These are phyloP conservation scores for Botrytis medusae DNA, from an alignment of 2,329 filamentous ascomycete genomes.

Conservation along the genomic window DNA sequence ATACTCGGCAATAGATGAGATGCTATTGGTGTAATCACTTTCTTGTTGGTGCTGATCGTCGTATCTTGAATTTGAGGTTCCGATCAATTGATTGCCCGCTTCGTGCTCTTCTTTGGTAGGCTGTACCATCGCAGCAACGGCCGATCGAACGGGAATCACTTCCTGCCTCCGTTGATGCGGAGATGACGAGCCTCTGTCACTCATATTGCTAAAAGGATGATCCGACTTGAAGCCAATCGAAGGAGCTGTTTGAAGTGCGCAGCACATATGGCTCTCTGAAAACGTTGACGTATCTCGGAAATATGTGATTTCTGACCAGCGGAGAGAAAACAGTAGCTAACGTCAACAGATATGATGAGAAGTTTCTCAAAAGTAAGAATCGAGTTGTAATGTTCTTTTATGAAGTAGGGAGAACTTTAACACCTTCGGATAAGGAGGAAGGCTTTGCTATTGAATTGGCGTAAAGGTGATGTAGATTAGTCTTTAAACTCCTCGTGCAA, in stretches of 20 bases:
- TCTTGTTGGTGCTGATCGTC: slow-evolving; percentile 21
- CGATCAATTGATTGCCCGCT: slow-evolving; percentile 32
- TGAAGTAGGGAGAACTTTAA: not conserved
- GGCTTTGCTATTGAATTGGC: not conserved
- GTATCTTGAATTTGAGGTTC: slow-evolving; percentile 27
- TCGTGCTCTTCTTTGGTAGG: slow-evolving; percentile 35
- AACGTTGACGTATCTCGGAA: not conserved
- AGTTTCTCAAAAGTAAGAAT: not conserved
- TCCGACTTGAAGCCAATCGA: slow-evolving; percentile 37
- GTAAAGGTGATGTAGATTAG: not conserved
- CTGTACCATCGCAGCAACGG: slow-evolving; percentile 28
- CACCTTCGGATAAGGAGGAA: not conserved
- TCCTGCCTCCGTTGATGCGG: slow-evolving; percentile 29
- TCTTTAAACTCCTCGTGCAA: not conserved
- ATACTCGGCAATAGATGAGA: slow-evolving; percentile 27
- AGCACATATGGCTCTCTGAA: slow-evolving; percentile 31
- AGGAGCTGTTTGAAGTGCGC: slow-evolving; percentile 27
- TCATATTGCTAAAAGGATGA: slow-evolving; percentile 33
- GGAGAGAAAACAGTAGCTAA: not conserved
- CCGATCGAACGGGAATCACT: slow-evolving; percentile 29
- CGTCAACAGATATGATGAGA: not conserved
- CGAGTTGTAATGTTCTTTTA: not conserved
- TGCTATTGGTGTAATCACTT: slow-evolving; percentile 23
- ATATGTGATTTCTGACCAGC: not conserved
- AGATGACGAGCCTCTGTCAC: slow-evolving; percentile 28